These are phyloP conservation scores for Lactarius hatsudake DNA, from an alignment of 768 basidiomycete species.

Conservation along the genomic window DNA sequence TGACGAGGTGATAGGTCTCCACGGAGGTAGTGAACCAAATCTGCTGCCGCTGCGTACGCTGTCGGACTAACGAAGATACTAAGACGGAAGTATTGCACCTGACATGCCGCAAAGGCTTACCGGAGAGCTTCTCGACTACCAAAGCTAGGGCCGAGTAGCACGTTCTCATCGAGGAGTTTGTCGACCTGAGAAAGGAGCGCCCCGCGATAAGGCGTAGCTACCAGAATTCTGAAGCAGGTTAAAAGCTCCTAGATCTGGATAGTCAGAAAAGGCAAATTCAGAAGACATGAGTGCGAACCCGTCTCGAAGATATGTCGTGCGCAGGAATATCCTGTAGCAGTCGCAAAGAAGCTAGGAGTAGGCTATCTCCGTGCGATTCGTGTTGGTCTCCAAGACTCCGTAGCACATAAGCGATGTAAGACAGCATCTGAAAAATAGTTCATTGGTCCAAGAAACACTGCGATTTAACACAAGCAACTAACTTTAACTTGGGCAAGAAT, in stretches of 20 bases:
- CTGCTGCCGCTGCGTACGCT: conserved; percentile 86
- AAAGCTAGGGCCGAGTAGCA: conserved; percentile 81
- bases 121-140: conserved; percentile 83
- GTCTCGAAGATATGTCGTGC: conserved; percentile 76
- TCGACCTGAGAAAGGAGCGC: conserved; percentile 82
- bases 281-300: conserved; percentile 46
- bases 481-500: conserved; percentile 91
- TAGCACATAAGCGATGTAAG: conserved; percentile 87
- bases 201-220: conserved; percentile 72
- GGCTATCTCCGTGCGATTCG: conserved; percentile 72
- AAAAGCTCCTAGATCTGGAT: conserved; percentile 70
- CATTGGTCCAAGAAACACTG: not conserved
- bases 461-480: conserved; percentile 21
- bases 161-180: conserved; percentile 85
- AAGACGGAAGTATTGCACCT: not conserved
- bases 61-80: conserved; percentile 49
- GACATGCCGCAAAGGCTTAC: conserved; percentile 39
- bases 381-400: conserved; percentile 62
- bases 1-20: conserved; percentile 75
- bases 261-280: not conserved
- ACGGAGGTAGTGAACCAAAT: conserved; percentile 90
- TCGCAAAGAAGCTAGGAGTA: conserved; percentile 79
- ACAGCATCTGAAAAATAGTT: conserved; percentile 66
- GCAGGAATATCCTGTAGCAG: conserved; percentile 91
- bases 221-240: conserved; percentile 88